A percentile compares a stretch with the other conserved stretches of the same genome.
Evolutionary conservation across 78 protist genomes (phyloP).

Genomic region (Dictyostelium brefeldianum): DNA sequence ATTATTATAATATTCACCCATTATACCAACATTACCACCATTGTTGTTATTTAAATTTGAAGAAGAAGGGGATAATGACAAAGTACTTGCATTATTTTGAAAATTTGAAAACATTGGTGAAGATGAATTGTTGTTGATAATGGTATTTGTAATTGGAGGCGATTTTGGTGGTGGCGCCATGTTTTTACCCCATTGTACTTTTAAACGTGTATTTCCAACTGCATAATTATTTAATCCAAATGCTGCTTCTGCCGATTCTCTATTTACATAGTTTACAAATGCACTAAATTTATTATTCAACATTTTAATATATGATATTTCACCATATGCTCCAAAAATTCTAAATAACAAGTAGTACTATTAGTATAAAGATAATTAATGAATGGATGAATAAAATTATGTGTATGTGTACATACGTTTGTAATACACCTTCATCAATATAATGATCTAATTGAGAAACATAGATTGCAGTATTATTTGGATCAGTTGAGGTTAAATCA

Average conservation of each 20-base stretch:
- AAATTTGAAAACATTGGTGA: slow-evolving; percentile 9
- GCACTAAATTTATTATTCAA: slow-evolving; percentile 1
- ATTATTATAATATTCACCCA: not conserved
- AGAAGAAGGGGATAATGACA: not conserved
- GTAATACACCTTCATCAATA: slow-evolving; percentile 10
- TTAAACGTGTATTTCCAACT: slow-evolving; percentile 7
- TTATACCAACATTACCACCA: not conserved
- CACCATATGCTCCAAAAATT: slow-evolving; percentile 35
- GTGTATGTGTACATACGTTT: not conserved
- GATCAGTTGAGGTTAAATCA: slow-evolving; percentile 14
- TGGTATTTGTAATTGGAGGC: not conserved
- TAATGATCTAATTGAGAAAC: slow-evolving; percentile 22
- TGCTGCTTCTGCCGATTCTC: slow-evolving; percentile 30
- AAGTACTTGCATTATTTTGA: too few relatives aligned
- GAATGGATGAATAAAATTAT: too few relatives aligned
- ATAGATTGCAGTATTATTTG: slow-evolving; percentile 17
- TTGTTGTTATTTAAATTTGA: too few relatives aligned
- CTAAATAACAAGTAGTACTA: not conserved
- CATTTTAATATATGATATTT: slow-evolving; percentile 31
- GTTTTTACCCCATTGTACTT: slow-evolving; percentile 37
- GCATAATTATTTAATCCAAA: slow-evolving; percentile 20
- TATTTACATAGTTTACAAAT: slow-evolving; percentile 36
- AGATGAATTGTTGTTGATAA: not conserved
- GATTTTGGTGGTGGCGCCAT: slow-evolving; percentile 2
- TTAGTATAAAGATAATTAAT: not conserved